Evolutionary conservation across 148 eudicot genomes (phyloP), one percentile per base, ranked within the genome.

Genomic region (Cornus kousa): DNA sequence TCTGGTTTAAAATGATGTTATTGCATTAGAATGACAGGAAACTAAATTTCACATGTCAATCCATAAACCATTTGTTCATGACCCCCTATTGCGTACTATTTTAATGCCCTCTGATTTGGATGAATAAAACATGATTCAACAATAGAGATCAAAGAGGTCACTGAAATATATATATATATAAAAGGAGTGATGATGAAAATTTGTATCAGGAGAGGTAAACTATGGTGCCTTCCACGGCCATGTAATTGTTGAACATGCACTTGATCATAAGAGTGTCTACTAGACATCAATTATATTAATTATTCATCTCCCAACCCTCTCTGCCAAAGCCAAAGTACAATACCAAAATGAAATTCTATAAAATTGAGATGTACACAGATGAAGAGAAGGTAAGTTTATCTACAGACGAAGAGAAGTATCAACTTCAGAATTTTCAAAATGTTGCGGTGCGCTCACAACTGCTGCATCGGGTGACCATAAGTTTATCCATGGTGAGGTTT

Each of bases 341-440:
- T 5, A 65, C 39, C 7, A 67, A 32, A 67, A 0, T 67, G 24
- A 24, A 67, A 32, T 2, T 43, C 8, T 20, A 7, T 16, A 65
- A 24, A 20, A 65, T 7, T 24, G 9, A 67, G 70, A 10, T 9
- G 35, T 67, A 5, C 20, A 67, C 5, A 67, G 37, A 67, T 67
- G 39, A 28, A n/a, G 5, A 5, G 1, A 60, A 43, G 8, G 22
- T 13, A 10, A 37, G 66, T 7, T 62, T 43, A 7, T n/a, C 66
- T 77, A 77, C 33, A 77, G 80, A 71, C 72, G 83, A 55, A 81
- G 80, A 2, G 80, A 77, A 55, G 80, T 81, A 22, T 77, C 84
- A 16, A 81, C 84, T 67, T 67, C 77, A 50, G 62, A 64, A 33
- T 65, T 46, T 14, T 74, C 73, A 19, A 16, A 40, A 68, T 11